phyloP scores from a whole-genome alignment of 2,329 filamentous ascomycete genomes.

The Trichoderma sp. region DNA sequence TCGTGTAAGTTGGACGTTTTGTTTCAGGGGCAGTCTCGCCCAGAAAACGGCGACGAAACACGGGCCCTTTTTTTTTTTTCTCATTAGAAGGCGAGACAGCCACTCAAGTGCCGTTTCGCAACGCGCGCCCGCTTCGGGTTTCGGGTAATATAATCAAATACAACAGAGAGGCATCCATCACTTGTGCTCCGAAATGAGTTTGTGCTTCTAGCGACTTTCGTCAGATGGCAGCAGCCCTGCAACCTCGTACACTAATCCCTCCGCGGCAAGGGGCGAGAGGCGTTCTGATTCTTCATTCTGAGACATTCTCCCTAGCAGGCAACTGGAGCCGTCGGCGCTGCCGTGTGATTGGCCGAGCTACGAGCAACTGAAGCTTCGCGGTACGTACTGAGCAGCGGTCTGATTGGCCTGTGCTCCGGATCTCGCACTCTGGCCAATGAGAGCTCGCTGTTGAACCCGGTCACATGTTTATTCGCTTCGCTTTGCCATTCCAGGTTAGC shows the following conservation, averaged over 20 bases:
- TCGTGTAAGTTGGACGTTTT: neutral
- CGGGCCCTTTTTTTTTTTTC: neutral
- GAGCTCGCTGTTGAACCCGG: neutral
- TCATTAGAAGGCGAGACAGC: neutral
- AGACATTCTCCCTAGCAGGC: slow-evolving; percentile 6
- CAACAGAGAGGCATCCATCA: neutral
- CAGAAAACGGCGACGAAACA: neutral
- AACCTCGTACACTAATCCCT: slow-evolving; percentile 8
- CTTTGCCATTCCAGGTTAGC: slow-evolving; percentile 18
- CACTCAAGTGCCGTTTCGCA: slow-evolving; percentile 8
- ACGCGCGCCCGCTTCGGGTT: slow-evolving; percentile 1
- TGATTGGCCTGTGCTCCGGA: slow-evolving; percentile 8
- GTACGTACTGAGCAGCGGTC: slow-evolving; percentile 1
- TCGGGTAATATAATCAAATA: neutral
- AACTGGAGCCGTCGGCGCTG: neutral
- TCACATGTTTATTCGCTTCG: slow-evolving; percentile 26
- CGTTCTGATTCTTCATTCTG: slow-evolving; percentile 4
- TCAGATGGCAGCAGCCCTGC: neutral
- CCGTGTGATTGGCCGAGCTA: slow-evolving; percentile 11
- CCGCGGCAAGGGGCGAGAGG: neutral
- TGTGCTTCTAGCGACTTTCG: neutral
- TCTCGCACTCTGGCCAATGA: slow-evolving; percentile 15
- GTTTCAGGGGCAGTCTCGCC: neutral
- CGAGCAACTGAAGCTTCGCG: neutral
- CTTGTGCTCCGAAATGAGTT: neutral